Evolutionary conservation across 129 eudicot genomes (phyloP).

Genomic region (Flaveria linearis): DNA sequence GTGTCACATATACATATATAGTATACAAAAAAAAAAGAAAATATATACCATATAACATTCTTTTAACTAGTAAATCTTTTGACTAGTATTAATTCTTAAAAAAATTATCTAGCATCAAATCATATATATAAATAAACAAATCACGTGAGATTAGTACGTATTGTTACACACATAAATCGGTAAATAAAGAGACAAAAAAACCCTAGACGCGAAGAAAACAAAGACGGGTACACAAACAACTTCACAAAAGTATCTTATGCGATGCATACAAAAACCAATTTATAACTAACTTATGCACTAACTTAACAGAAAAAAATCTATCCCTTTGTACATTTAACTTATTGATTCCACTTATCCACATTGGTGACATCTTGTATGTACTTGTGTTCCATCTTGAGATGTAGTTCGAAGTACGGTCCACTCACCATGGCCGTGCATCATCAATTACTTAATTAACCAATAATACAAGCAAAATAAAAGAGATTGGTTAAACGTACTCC

Average conservation of each 20-base stretch:
- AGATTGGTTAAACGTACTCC: too few species aligned
- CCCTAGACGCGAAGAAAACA: too few species aligned
- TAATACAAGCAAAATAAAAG: constrained; percentile 14
- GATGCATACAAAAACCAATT: neutral
- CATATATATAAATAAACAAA: too few species aligned
- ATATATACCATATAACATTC: too few species aligned
- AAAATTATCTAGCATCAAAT: too few species aligned
- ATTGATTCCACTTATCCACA: constrained; percentile 36
- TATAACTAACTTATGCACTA: neutral
- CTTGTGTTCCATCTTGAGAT: constrained; percentile 38
- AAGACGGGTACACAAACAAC: neutral
- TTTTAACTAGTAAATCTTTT: too few species aligned
- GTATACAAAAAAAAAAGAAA: too few species aligned
- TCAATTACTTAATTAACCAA: constrained; percentile 28
- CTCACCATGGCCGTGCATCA: constrained; percentile 31
- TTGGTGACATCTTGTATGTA: constrained; percentile 31
- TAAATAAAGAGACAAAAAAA: neutral
- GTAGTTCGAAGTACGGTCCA: constrained; percentile 34
- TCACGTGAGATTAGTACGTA: too few species aligned
- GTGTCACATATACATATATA: too few species aligned
- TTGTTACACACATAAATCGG: neutral
- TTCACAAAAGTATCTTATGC: neutral
- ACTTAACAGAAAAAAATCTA: neutral
- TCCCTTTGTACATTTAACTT: constrained; percentile 3
- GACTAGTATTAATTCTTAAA: too few species aligned